Evolutionary conservation across 345 rosid genomes (phyloP), one percentile per base, ranked within the genome.

Genomic region (Populus euphratica): DNA sequence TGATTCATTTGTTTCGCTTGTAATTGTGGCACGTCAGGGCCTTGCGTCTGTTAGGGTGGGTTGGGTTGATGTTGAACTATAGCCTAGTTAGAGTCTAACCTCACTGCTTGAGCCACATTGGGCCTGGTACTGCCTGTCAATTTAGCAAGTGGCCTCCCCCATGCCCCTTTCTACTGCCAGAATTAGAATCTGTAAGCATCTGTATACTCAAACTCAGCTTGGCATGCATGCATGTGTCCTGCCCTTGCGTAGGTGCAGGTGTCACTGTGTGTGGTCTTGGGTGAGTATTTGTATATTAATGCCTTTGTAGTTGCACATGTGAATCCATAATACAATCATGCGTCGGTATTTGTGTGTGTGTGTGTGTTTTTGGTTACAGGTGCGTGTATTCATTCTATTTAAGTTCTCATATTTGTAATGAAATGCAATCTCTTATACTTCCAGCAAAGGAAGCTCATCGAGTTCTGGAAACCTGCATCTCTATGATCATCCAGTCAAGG

Each of bases 371-470:
- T 38, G 10, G 41, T 38, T 38, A 38, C 41, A 39, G 8, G 14
- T 43, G 14, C 2, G 13, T 23, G 2, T 25, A 1, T 59, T 47
- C 27, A 1, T 59, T 59, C 44, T 56, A 11, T 64, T 29, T 10
- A 18, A 52, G 36, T 35, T 76, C 20, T 52, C 39, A 5, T 76
- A 66, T 68, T 35, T 63, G 64, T 72, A 27, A 61, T 33, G 11
- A 54, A 67, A 63, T 76, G 27, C 54, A 69, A 70, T 35, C 65
- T 3, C 23, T 0, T 36, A 3, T 18, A 41, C 52, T 27, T 64
- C 59, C 88, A 88, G 93, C 96, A 91, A 73, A 82, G 89, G 69
- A 90, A 86, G 79, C 90, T 86, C 21, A 63, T 81, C 3, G 86
- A 91, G 67, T 88, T 90, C 82, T 88, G 93, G 93, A 88, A 64